phyloP scores from a whole-genome alignment of 2,329 filamentous ascomycete species.

The Claviceps pazoutovae region DNA sequence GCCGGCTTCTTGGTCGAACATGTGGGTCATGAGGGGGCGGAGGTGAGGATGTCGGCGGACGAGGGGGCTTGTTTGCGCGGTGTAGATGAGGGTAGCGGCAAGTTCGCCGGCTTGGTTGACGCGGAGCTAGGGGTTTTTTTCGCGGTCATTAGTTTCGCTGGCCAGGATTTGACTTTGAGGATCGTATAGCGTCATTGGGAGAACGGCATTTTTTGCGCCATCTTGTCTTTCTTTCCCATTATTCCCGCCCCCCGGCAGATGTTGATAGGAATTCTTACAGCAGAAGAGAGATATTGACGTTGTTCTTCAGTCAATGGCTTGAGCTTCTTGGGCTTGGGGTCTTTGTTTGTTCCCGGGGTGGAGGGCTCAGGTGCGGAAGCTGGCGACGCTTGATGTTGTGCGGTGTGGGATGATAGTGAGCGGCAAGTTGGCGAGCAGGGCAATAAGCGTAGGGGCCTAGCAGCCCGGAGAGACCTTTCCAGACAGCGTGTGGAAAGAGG shows the following conservation, averaged over 20 bases:
- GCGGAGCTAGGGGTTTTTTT: conserved; percentile 43
- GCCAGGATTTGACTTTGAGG: too few relatives aligned
- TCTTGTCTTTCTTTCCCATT: too few relatives aligned
- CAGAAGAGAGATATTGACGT: conserved; percentile 60
- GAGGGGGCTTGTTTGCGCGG: conserved; percentile 72
- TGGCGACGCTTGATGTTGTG: conserved; percentile 2
- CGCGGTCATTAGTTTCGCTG: too few relatives aligned
- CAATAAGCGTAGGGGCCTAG: not conserved
- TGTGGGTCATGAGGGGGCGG: conserved; percentile 84
- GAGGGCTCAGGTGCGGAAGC: not conserved
- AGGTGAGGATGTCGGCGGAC: conserved; percentile 73
- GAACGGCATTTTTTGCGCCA: too few relatives aligned
- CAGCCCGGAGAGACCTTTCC: conserved; percentile 3
- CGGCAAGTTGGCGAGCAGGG: conserved; percentile 3
- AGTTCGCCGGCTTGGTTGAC: conserved; percentile 97
- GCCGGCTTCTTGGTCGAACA: conserved; percentile 91
- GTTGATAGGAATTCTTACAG: conserved; percentile 30
- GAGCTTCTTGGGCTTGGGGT: not conserved
- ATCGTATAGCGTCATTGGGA: too few relatives aligned
- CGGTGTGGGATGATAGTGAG: conserved; percentile 5
- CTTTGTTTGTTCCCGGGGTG: not conserved
- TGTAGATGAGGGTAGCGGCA: conserved; percentile 91
- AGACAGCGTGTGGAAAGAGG: conserved; percentile 9
- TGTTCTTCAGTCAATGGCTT: conserved; percentile 57
- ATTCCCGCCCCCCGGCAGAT: not conserved